A percentile compares a stretch with the other conserved stretches of the same genome.
phyloP scores from a whole-genome alignment of 768 basidiomycete species.

The Pseudohyphozyma bogoriensis region DNA sequence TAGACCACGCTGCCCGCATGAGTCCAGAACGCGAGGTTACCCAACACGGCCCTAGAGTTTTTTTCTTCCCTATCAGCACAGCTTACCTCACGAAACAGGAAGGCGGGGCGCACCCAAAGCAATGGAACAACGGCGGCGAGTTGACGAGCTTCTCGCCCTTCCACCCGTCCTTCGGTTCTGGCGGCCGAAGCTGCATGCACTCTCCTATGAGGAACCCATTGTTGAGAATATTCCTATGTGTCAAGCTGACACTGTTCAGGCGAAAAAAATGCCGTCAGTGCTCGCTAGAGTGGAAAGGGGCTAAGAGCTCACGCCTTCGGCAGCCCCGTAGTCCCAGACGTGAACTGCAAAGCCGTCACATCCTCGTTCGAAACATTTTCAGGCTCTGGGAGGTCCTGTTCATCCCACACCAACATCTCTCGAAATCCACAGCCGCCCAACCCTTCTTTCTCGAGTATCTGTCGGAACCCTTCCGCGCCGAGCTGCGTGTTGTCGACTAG shows the following conservation, averaged over 20 bases:
- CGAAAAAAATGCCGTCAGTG: too few species aligned
- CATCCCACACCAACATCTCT: not conserved
- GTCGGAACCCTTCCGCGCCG: not conserved
- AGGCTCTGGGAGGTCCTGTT: not conserved
- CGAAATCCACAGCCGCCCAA: not conserved
- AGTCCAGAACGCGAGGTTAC: conserved; percentile 45
- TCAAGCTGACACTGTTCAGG: conserved; percentile 45
- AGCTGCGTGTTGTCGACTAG: conserved; percentile 52
- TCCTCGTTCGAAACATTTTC: not conserved
- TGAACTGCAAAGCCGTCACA: conserved; percentile 55
- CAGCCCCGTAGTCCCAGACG: conserved; percentile 72
- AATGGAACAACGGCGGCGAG: conserved; percentile 73
- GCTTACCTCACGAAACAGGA: not conserved
- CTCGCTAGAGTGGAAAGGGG: too few species aligned
- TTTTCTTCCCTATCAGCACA: conserved; percentile 35
- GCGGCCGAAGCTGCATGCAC: conserved; percentile 52
- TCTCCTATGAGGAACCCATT: conserved; percentile 61
- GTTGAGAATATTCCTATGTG: conserved; percentile 68
- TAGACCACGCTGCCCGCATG: conserved; percentile 68
- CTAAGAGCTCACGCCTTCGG: conserved; percentile 57
- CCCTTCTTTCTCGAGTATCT: not conserved
- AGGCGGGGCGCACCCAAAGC: conserved; percentile 61
- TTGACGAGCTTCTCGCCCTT: conserved; percentile 40
- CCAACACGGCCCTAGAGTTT: conserved; percentile 12
- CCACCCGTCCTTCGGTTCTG: conserved; percentile 49